These are phyloP conservation scores for Globisporangium lucens DNA, from an alignment of 352 stramenopile genomes.

Conservation along the genomic window DNA sequence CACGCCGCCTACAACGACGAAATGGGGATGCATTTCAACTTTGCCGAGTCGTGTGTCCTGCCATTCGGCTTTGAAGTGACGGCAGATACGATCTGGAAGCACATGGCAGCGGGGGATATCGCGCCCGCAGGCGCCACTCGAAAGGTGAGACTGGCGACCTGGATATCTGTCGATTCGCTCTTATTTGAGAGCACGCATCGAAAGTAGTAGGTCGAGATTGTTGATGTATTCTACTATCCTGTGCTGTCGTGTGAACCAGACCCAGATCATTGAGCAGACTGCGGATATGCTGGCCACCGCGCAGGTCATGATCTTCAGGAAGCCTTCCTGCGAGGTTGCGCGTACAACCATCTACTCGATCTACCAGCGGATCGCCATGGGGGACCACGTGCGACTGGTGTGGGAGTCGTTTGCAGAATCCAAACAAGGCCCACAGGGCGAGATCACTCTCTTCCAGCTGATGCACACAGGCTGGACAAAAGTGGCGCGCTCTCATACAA, in stretches of 20 bases:
- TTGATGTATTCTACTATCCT: not conserved
- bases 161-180: too few species aligned
- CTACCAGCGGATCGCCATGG: constrained; percentile 23
- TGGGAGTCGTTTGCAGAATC: constrained; percentile 8
- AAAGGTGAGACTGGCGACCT: constrained; percentile 1
- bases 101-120: constrained; percentile 21
- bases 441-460: not conserved
- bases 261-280: constrained; percentile 16
- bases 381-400: constrained; percentile 15
- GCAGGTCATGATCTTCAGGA: not conserved
- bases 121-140: constrained; percentile 20
- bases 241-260: not conserved
- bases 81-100: constrained; percentile 26
- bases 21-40: not conserved
- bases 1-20: constrained; percentile 35
- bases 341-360: constrained; percentile 11
- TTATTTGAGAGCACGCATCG: not conserved
- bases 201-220: not conserved
- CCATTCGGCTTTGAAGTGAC: constrained; percentile 27
- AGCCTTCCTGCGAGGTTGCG: not conserved
- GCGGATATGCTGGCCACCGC: constrained; percentile 13
- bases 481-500: not conserved
- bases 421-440: not conserved
- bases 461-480: not conserved
- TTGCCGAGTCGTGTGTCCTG: constrained; percentile 21